Evolutionary conservation across 1,284 basidiomycete genomes (phyloP).

Genomic region (Coniferiporia weirii): DNA sequence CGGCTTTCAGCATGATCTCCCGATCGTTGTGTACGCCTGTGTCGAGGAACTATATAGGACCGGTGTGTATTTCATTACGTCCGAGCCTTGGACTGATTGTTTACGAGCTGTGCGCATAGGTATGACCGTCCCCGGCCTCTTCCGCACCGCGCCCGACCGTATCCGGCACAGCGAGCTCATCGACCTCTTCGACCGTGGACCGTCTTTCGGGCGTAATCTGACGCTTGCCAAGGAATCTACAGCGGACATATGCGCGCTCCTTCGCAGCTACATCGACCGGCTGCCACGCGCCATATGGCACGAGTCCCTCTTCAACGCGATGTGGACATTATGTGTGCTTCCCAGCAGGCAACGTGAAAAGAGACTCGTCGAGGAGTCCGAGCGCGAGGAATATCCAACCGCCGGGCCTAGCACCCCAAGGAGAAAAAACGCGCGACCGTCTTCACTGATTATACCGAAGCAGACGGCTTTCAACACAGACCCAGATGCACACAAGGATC

Average conservation of each 20-base stretch:
- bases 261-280: constrained; percentile 51
- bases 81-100: not conserved
- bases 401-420: constrained; percentile 18
- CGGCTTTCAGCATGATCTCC: constrained; percentile 49
- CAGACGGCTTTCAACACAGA: no score
- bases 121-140: constrained; percentile 43
- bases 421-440: constrained; percentile 21
- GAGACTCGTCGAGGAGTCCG: constrained; percentile 26
- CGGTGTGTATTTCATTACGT: constrained; percentile 33
- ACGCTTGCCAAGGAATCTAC: constrained; percentile 47
- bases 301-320: constrained; percentile 36
- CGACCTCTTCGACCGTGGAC: constrained; percentile 32
- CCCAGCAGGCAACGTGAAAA: constrained; percentile 36
- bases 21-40: constrained; percentile 49
- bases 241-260: constrained; percentile 54
- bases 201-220: constrained; percentile 29
- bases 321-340: constrained; percentile 49
- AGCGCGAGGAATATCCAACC: constrained; percentile 12
- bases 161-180: constrained; percentile 33
- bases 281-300: constrained; percentile 50
- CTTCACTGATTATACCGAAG: constrained; percentile 16
- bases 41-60: constrained; percentile 57
- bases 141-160: constrained; percentile 35
- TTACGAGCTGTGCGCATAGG: constrained; percentile 25
- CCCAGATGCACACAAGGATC: not conserved